Percentiles rank a stretch among this genome's conserved stretches.
These are phyloP conservation scores for Chrysoporthe puriensis DNA, from an alignment of 2,329 filamentous ascomycete genomes.

Conservation along the genomic window DNA sequence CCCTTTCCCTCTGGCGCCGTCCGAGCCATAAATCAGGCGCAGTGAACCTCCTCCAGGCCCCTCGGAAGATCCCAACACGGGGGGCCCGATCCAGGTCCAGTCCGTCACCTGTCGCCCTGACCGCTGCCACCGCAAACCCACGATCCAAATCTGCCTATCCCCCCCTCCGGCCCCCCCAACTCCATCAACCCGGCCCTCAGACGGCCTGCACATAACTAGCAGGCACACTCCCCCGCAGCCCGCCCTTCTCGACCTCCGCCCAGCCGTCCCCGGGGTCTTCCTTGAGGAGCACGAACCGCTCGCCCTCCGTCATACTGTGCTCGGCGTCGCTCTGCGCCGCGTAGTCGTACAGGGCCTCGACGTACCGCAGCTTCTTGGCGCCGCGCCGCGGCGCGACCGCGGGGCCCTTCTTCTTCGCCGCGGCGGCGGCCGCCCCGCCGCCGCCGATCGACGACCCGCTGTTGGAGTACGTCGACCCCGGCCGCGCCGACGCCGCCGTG, in stretches of 20 bases:
- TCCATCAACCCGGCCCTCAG: constrained; percentile 40
- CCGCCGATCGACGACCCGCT: constrained; percentile 69
- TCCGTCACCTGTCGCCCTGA: not conserved
- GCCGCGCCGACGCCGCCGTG: constrained; percentile 51
- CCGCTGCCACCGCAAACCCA: not conserved
- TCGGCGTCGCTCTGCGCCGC: constrained; percentile 82
- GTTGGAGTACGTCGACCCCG: constrained; percentile 77
- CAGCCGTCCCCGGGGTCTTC: constrained; percentile 92
- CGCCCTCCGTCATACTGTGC: constrained; percentile 88
- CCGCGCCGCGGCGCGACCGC: constrained; percentile 88
- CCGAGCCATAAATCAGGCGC: not conserved
- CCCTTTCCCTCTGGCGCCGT: not conserved
- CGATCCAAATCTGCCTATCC: not conserved
- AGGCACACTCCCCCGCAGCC: constrained; percentile 84
- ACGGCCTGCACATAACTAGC: constrained; percentile 88
- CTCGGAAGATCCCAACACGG: no score
- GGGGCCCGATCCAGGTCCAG: no score
- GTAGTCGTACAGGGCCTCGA: constrained; percentile 93
- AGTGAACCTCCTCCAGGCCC: not conserved
- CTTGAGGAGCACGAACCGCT: constrained; percentile 87
- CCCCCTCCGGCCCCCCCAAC: not conserved
- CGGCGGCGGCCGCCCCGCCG: constrained; percentile 31
- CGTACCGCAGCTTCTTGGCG: constrained; percentile 92
- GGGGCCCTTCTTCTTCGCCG: constrained; percentile 82
- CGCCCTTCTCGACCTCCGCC: constrained; percentile 94